phyloP scores from a whole-genome alignment of 2,329 filamentous ascomycete genomes.

The Hymenoscyphus infarciens region DNA sequence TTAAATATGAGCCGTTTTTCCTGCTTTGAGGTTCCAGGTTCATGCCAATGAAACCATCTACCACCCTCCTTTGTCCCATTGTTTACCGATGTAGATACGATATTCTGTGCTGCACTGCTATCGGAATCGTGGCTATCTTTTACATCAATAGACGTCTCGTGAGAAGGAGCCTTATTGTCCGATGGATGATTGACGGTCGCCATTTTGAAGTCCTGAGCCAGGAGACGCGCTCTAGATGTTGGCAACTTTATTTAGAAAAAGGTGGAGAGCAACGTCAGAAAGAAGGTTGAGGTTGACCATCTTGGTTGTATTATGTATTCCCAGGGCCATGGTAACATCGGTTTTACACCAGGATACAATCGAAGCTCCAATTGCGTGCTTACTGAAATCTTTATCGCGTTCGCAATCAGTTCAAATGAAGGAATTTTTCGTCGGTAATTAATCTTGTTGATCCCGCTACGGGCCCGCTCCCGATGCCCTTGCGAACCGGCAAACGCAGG shows the following conservation, averaged over 20 bases:
- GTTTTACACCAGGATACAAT: not conserved
- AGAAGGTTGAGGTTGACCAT: not conserved
- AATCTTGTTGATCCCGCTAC: not conserved
- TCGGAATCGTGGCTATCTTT: not conserved
- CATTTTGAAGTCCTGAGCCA: not conserved
- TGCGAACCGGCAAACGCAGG: not conserved
- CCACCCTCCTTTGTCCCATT: not conserved
- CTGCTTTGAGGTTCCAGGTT: constrained; percentile 39
- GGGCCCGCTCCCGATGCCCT: not conserved
- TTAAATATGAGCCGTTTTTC: constrained; percentile 45
- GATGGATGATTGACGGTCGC: not conserved
- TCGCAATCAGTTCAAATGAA: not conserved
- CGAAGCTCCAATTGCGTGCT: constrained; percentile 10
- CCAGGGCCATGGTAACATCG: not conserved
- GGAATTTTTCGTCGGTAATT: not conserved
- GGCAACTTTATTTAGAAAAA: not conserved
- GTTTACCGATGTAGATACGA: not conserved
- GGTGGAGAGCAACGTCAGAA: not conserved
- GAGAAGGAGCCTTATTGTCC: not conserved
- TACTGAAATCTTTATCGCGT: not conserved
- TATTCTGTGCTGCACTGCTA: not conserved
- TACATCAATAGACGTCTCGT: not conserved
- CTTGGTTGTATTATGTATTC: not conserved
- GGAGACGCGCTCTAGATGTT: not conserved
- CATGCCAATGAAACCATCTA: constrained; percentile 42